phyloP scores from a whole-genome alignment of 106 monocot species.

The Narthecium ossifragum region DNA sequence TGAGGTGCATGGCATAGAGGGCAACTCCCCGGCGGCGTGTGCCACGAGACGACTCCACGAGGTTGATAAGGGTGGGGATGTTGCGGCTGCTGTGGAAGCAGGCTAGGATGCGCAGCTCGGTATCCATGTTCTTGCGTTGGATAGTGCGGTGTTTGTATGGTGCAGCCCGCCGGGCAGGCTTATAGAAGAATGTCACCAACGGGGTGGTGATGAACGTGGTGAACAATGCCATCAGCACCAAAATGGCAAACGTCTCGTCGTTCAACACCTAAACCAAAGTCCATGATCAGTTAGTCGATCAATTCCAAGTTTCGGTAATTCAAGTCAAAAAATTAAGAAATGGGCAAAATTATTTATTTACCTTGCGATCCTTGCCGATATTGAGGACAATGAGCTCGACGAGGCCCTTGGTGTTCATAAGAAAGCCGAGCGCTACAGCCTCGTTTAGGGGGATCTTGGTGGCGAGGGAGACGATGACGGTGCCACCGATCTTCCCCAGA shows the following conservation, averaged over 20 bases:
- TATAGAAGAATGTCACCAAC: conserved; percentile 30
- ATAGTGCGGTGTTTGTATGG: conserved; percentile 29
- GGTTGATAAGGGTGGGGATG: conserved; percentile 34
- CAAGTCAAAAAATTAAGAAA: no score
- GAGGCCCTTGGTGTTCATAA: conserved; percentile 52
- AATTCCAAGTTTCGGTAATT: no score
- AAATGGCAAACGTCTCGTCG: conserved; percentile 42
- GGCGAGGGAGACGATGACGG: conserved; percentile 9
- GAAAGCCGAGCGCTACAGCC: conserved; percentile 29
- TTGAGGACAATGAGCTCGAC: conserved; percentile 53
- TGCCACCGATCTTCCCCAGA: conserved; percentile 34
- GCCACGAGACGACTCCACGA: conserved; percentile 29
- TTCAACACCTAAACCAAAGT: conserved; percentile 13
- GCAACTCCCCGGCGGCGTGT: conserved; percentile 8
- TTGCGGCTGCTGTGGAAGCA: conserved; percentile 32
- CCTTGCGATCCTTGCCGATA: conserved; percentile 34
- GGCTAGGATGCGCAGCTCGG: conserved; percentile 36
- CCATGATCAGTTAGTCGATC: no score
- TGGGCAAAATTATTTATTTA: no score
- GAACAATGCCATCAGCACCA: conserved; percentile 46
- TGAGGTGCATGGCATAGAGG: conserved; percentile 40
- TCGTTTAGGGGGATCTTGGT: conserved; percentile 24
- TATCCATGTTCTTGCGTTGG: conserved; percentile 3
- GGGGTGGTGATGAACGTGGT: conserved; percentile 53
- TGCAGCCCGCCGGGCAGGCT: conserved; percentile 14